A percentile compares a stretch with the other conserved stretches of the same genome.
Conservation (phyloP, 495 filamentous ascomycete species). For the Gamarada debralockiae region DNA sequence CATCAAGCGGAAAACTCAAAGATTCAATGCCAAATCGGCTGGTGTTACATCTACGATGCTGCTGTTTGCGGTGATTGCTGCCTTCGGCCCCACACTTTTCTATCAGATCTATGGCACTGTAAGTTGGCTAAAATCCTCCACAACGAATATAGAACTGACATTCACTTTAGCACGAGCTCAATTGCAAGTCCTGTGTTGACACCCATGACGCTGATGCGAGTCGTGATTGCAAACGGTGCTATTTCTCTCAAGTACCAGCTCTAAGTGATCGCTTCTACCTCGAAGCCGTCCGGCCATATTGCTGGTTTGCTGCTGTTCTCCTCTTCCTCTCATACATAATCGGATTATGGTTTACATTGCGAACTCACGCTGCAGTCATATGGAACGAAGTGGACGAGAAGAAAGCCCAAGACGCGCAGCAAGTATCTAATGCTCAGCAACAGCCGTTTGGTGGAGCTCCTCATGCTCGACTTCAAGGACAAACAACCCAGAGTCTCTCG, state of each 20-base stretch:
- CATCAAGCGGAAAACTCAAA: conserved; percentile 95
- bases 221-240: conserved; percentile 84
- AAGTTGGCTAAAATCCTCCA: conserved; percentile 31
- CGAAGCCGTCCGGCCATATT: conserved; percentile 89
- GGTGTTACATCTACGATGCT: conserved; percentile 98
- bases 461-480: conserved; percentile 20
- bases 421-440: conserved; percentile 22
- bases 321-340: conserved; percentile 93
- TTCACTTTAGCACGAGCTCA: conserved; percentile 72
- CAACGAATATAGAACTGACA: conserved; percentile 26
- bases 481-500: conserved; percentile 9
- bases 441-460: conserved; percentile 18
- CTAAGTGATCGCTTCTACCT: conserved; percentile 82
- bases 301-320: conserved; percentile 76
- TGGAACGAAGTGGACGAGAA: conserved; percentile 94
- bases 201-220: conserved; percentile 37
- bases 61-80: conserved; percentile 92
- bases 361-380: conserved; percentile 95
- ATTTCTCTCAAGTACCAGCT: conserved; percentile 85
- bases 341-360: conserved; percentile 91
- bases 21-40: conserved; percentile 96
- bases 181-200: conserved; percentile 72
- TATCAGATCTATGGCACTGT: conserved; percentile 98
- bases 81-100: conserved; percentile 97
- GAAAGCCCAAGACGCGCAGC: conserved; percentile 44